phyloP scores from a whole-genome alignment of 768 basidiomycete species.

The Russula brevipes region DNA sequence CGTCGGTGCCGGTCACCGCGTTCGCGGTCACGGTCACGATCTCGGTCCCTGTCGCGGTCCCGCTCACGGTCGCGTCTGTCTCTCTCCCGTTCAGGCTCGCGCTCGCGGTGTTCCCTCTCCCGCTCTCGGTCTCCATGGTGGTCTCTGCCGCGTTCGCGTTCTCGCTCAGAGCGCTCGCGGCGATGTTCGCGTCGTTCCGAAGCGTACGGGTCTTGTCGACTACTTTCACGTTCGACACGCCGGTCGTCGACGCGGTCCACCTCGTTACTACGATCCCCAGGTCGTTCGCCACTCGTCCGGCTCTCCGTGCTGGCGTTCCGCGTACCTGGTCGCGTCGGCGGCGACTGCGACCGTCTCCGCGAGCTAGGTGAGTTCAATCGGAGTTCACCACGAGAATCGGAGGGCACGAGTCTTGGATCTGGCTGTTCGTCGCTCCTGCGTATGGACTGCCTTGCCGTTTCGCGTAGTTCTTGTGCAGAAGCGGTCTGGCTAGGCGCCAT shows the following conservation, averaged over 20 bases:
- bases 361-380: constrained; percentile 49
- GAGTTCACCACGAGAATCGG: constrained; percentile 32
- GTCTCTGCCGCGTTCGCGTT: constrained; percentile 30
- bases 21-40: constrained; percentile 29
- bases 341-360: constrained; percentile 60
- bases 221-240: constrained; percentile 47
- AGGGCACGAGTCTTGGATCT: constrained; percentile 29
- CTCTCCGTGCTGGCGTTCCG: constrained; percentile 69
- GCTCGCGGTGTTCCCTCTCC: constrained; percentile 29
- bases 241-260: constrained; percentile 47
- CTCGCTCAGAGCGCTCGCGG: constrained; percentile 42
- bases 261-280: constrained; percentile 49
- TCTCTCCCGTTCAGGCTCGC: constrained; percentile 30
- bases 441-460: constrained; percentile 66
- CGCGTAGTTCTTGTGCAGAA: constrained; percentile 74
- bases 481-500: constrained; percentile 69
- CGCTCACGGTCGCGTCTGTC: constrained; percentile 29
- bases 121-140: constrained; percentile 29
- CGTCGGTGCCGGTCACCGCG: constrained; percentile 29
- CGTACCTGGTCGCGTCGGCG: constrained; percentile 59
- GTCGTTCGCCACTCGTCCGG: constrained; percentile 60
- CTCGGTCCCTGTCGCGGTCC: constrained; percentile 28
- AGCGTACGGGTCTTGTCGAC: constrained; percentile 39
- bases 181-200: constrained; percentile 26
- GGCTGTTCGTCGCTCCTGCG: constrained; percentile 34